These are phyloP conservation scores for Suillus clintonianus DNA, from an alignment of 768 basidiomycete species.

Conservation along the genomic window DNA sequence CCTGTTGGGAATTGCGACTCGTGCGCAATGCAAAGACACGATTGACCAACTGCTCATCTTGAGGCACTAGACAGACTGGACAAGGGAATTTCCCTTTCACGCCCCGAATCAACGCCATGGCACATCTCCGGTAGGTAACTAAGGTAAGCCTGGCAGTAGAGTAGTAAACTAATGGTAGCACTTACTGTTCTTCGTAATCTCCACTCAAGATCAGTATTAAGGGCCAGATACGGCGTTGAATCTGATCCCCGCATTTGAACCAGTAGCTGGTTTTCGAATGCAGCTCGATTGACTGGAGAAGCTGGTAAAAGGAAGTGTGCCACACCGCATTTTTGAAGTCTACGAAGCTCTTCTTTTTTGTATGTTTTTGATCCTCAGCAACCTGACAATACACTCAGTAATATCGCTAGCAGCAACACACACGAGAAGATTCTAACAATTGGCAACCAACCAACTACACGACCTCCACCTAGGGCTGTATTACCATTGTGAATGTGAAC, in stretches of 20 bases:
- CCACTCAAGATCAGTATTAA: slow-evolving; percentile 33
- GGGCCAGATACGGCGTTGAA: slow-evolving; percentile 32
- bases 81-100: slow-evolving; percentile 30
- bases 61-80: slow-evolving; percentile 38
- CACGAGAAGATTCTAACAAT: too few relatives aligned
- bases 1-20: slow-evolving; percentile 11
- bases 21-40: slow-evolving; percentile 18
- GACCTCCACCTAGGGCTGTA: too few relatives aligned
- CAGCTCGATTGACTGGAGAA: slow-evolving; percentile 1
- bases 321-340: slow-evolving; percentile 12
- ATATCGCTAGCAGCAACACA: neutral
- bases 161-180: neutral
- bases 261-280: slow-evolving; percentile 6
- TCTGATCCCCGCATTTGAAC: slow-evolving; percentile 31
- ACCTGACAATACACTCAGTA: neutral
- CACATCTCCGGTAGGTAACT: too few relatives aligned
- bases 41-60: slow-evolving; percentile 22
- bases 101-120: slow-evolving; percentile 37
- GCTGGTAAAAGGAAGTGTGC: slow-evolving; percentile 10
- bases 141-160: neutral
- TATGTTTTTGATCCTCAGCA: slow-evolving; percentile 4
- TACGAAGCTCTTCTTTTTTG: slow-evolving; percentile 1
- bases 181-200: slow-evolving; percentile 49
- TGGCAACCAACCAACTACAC: too few relatives aligned
- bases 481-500: too few relatives aligned